phyloP scores from a whole-genome alignment of 1,284 basidiomycete genomes.

The Fomitopsis palustris region DNA sequence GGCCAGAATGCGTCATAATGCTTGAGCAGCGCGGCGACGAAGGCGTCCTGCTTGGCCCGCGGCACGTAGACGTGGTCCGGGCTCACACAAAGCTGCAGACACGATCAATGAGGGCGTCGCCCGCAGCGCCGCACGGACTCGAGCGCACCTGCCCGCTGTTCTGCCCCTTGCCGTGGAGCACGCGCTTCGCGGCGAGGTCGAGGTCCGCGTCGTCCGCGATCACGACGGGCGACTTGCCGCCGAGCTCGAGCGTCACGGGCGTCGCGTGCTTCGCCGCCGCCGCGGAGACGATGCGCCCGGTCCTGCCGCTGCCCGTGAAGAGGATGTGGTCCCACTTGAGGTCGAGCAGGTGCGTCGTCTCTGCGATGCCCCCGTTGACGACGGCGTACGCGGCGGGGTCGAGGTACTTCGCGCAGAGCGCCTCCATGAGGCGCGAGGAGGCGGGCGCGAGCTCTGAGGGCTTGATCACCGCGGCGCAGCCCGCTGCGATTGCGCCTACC shows the following conservation, averaged over 20 bases:
- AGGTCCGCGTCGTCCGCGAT: constrained; percentile 45
- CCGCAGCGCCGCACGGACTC: background rate
- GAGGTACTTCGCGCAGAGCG: constrained; percentile 61
- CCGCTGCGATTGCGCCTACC: constrained; percentile 60
- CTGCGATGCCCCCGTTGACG: constrained; percentile 55
- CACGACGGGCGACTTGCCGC: constrained; percentile 65
- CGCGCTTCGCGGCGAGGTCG: constrained; percentile 39
- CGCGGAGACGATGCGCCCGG: constrained; percentile 57
- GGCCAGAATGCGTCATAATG: constrained; percentile 34
- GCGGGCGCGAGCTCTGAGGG: constrained; percentile 58
- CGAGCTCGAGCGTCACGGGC: constrained; percentile 62
- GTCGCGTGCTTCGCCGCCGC: constrained; percentile 66
- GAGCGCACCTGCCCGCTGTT: constrained; percentile 44
- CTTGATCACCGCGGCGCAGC: constrained; percentile 57
- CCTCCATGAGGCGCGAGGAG: constrained; percentile 47
- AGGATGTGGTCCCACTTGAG: constrained; percentile 60
- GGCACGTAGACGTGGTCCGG: constrained; percentile 64
- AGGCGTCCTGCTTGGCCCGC: constrained; percentile 43
- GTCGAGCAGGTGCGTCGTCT: constrained; percentile 48
- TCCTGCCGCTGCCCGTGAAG: constrained; percentile 48
- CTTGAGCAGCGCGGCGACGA: constrained; percentile 49
- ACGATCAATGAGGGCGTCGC: background rate
- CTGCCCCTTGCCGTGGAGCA: constrained; percentile 57
- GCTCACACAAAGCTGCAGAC: constrained; percentile 51
- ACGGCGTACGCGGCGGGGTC: constrained; percentile 46